A percentile compares a stretch with the other conserved stretches of the same genome.
Conservation (phyloP, 208 protist species). For the Trypanosoma melophagium region DNA sequence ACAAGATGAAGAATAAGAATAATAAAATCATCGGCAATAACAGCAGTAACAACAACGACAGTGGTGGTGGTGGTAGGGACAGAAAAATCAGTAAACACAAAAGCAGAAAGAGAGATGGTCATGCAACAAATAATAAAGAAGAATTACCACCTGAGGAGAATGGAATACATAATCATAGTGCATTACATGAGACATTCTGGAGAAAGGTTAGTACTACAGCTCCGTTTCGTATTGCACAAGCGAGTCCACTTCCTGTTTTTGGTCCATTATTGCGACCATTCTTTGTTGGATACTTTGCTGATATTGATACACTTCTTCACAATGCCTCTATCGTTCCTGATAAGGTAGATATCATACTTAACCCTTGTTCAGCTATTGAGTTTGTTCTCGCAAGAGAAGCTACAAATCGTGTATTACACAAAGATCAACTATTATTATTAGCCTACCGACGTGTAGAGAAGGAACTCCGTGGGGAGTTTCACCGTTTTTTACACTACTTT, state of each 20-base stretch:
- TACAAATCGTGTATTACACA: conserved; percentile 72
- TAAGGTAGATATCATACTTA: conserved; percentile 85
- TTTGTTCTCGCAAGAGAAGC: conserved; percentile 83
- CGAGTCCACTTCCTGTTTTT: conserved; percentile 74
- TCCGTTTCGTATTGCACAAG: conserved; percentile 62
- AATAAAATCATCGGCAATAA: too few species aligned
- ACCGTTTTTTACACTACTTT: conserved; percentile 55
- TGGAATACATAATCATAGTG: background rate
- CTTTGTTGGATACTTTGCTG: conserved; percentile 87
- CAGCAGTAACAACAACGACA: too few species aligned
- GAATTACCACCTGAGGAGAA: conserved; percentile 1
- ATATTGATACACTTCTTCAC: conserved; percentile 83
- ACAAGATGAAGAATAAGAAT: too few species aligned
- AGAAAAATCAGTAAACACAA: conserved; percentile 8
- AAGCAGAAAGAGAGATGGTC: background rate
- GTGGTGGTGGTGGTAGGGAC: background rate
- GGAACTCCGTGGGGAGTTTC: conserved; percentile 79
- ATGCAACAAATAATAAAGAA: conserved; percentile 19
- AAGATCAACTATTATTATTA: conserved; percentile 62
- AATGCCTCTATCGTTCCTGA: conserved; percentile 84
- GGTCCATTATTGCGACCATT: conserved; percentile 65
- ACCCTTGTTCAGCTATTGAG: conserved; percentile 80
- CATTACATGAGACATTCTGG: conserved; percentile 29
- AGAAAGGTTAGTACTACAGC: conserved; percentile 41
- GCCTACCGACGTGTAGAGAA: conserved; percentile 77